Percentiles rank a stretch among this genome's conserved stretches.
These are phyloP conservation scores for Trichoderma polysporum DNA, from an alignment of 2,329 filamentous ascomycete species.

Conservation along the genomic window DNA sequence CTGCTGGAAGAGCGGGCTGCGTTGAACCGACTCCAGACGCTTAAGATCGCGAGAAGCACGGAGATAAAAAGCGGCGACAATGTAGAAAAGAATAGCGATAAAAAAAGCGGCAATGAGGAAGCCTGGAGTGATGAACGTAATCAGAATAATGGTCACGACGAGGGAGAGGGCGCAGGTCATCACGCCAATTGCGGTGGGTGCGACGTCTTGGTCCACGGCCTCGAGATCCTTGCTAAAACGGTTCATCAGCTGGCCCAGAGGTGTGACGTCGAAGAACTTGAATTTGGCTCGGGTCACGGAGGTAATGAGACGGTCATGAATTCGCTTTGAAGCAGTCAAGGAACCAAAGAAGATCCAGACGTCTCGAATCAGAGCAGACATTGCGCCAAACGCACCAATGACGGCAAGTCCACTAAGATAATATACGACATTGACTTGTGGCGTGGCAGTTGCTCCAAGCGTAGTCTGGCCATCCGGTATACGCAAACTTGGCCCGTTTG, in stretches of 20 bases:
- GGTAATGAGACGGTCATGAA: slow-evolving; percentile 77
- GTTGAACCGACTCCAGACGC: slow-evolving; percentile 87
- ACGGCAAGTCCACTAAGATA: slow-evolving; percentile 81
- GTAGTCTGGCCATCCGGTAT: slow-evolving; percentile 21
- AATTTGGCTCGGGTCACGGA: slow-evolving; percentile 87
- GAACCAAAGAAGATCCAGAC: slow-evolving; percentile 91
- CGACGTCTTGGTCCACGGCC: slow-evolving; percentile 91
- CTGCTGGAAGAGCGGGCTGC: slow-evolving; percentile 94
- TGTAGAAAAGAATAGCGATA: slow-evolving; percentile 78
- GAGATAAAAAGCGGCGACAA: slow-evolving; percentile 85
- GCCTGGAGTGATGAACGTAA: slow-evolving; percentile 82
- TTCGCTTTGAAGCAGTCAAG: slow-evolving; percentile 77
- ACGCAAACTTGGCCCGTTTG: background rate
- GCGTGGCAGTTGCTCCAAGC: slow-evolving; percentile 30
- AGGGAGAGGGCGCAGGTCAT: slow-evolving; percentile 66
- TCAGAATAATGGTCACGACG: slow-evolving; percentile 81
- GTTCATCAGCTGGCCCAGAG: slow-evolving; percentile 95
- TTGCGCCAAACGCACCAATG: slow-evolving; percentile 73
- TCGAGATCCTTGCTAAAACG: slow-evolving; percentile 98
- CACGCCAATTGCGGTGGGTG: slow-evolving; percentile 79
- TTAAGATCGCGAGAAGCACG: slow-evolving; percentile 93
- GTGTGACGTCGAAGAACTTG: slow-evolving; percentile 96
- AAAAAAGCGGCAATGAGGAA: slow-evolving; percentile 86
- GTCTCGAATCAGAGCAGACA: slow-evolving; percentile 81
- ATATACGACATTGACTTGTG: slow-evolving; percentile 76